A percentile compares a stretch with the other conserved stretches of the same genome.
Evolutionary conservation across 257 asterid species (phyloP).

Genomic region (Solanum peruvianum): DNA sequence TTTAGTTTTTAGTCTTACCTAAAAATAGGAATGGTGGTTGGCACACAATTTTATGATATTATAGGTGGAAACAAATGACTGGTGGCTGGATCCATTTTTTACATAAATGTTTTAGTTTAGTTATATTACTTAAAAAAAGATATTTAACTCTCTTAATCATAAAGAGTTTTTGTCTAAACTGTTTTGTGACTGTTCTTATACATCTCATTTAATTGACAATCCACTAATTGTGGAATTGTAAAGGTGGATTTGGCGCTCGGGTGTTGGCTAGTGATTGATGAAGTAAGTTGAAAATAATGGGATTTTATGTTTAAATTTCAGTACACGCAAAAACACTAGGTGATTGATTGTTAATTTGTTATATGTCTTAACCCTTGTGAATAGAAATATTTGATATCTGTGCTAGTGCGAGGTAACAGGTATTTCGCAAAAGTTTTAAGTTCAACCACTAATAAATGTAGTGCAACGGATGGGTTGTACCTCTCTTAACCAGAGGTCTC

Average conservation of each 20-base stretch:
- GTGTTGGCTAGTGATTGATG: neutral
- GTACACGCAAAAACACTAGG: neutral
- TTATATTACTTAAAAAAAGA: neutral
- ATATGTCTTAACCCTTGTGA: neutral
- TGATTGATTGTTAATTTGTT: neutral
- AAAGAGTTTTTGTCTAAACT: neutral
- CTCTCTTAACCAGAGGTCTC: neutral
- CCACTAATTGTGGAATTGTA: neutral
- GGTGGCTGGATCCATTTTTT: neutral
- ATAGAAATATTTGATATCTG: neutral
- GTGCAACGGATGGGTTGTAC: fast-evolving
- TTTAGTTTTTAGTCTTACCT: neutral
- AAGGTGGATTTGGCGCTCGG: too few species aligned
- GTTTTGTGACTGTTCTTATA: neutral
- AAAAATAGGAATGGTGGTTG: neutral
- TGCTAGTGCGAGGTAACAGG: neutral
- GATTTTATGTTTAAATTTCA: neutral
- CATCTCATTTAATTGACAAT: neutral
- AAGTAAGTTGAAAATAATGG: neutral
- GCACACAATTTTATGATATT: neutral
- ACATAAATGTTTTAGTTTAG: neutral
- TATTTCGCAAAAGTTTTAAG: neutral
- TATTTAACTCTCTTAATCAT: neutral
- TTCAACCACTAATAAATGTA: neutral
- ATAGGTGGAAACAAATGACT: neutral